Conservation (phyloP, 1,139 yeast genomes). For the Suhomyces terraborum region DNA sequence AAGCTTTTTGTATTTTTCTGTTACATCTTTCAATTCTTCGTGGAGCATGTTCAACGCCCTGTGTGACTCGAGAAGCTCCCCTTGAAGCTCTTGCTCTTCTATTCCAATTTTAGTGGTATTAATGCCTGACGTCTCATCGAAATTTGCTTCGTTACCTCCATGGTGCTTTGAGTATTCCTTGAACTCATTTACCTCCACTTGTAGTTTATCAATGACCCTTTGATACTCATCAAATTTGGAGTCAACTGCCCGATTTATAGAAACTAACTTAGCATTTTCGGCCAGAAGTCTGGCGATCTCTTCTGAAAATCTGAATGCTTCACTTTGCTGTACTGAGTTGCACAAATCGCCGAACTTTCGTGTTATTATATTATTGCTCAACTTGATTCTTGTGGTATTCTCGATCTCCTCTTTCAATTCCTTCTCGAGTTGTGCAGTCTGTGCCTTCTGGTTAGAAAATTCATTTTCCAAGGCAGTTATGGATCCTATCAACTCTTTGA, state of each 20-base stretch:
- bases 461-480: constrained; percentile 27
- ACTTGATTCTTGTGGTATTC: constrained; percentile 25
- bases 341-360: constrained; percentile 25
- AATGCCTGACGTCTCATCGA: constrained; percentile 1
- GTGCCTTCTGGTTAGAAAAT: constrained; percentile 25
- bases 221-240: constrained; percentile 36
- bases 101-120: constrained; percentile 10
- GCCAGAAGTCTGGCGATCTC: constrained; percentile 20
- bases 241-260: constrained; percentile 23
- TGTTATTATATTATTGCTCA: constrained; percentile 23
- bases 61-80: constrained; percentile 24
- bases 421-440: constrained; percentile 26
- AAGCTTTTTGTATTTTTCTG: constrained; percentile 25
- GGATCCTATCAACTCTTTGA: constrained; percentile 19
- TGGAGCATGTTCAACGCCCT: constrained; percentile 27
- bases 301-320: constrained; percentile 6
- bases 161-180: constrained; percentile 22
- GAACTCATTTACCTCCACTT: constrained; percentile 33
- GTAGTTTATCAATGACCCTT: constrained; percentile 34
- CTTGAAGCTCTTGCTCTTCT: constrained; percentile 14
- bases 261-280: constrained; percentile 26
- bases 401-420: constrained; percentile 28
- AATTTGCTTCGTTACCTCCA: constrained; percentile 5
- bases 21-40: constrained; percentile 25
- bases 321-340: constrained; percentile 16